phyloP scores from a whole-genome alignment of 169 alveolate genomes.

The Eimeria acervulina region DNA sequence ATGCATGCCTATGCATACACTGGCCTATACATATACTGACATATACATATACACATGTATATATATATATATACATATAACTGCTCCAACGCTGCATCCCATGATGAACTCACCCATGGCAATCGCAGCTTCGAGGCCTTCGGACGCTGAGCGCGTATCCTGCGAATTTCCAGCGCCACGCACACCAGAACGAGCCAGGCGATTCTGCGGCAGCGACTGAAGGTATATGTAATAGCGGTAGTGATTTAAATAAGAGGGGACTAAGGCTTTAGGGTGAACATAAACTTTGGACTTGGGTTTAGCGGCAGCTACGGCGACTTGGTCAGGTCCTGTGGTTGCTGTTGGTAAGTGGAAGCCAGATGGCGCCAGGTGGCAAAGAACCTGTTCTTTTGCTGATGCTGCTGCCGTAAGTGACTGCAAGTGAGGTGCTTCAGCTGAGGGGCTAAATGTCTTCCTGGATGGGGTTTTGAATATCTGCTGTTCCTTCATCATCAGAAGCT shows the following conservation, averaged over 20 bases:
- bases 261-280: neutral
- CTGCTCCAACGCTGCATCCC: neutral
- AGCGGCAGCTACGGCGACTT: neutral
- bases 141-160: constrained; percentile 11
- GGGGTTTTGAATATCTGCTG: neutral
- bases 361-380: constrained; percentile 2
- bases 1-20: neutral
- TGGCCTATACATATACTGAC: neutral
- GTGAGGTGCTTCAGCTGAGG: neutral
- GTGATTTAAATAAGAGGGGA: neutral
- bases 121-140: constrained; percentile 61
- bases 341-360: neutral
- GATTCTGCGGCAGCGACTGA: neutral
- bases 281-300: neutral
- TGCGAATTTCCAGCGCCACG: constrained; percentile 27
- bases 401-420: neutral
- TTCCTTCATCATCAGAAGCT: constrained; percentile 38
- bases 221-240: neutral
- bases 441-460: constrained; percentile 15
- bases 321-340: neutral
- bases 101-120: constrained; percentile 53
- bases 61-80: too few species aligned
- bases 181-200: neutral
- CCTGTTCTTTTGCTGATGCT: neutral
- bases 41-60: neutral